Conservation (phyloP, 1,139 yeast species). For the Suhomyces maxii region DNA sequence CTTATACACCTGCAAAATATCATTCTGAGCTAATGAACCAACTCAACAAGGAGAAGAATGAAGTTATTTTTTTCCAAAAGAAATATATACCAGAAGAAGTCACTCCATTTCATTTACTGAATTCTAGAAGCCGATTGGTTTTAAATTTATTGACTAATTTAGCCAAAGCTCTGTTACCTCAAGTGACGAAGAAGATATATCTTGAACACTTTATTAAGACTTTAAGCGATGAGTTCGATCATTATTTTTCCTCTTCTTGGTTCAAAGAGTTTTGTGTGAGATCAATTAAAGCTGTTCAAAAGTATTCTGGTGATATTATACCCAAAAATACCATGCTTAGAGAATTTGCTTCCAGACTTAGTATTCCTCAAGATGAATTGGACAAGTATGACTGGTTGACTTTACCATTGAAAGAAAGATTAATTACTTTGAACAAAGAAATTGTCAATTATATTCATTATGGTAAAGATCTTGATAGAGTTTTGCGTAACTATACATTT, state of each 20-base stretch:
- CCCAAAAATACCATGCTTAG: slow-evolving; percentile 18
- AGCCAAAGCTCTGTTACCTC: slow-evolving; percentile 13
- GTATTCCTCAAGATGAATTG: slow-evolving; percentile 28
- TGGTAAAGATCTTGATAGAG: slow-evolving; percentile 18
- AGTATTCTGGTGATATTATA: slow-evolving; percentile 19
- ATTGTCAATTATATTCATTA: slow-evolving; percentile 25
- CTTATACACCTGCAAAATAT: slow-evolving; percentile 29
- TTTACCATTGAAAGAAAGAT: slow-evolving; percentile 23
- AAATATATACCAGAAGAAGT: slow-evolving; percentile 21
- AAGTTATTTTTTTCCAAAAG: slow-evolving; percentile 19
- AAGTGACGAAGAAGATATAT: slow-evolving; percentile 18
- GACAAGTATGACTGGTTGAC: slow-evolving; percentile 29
- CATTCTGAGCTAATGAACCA: slow-evolving; percentile 23
- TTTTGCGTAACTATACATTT: slow-evolving; percentile 27
- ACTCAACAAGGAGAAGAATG: slow-evolving; percentile 20
- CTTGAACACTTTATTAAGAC: slow-evolving; percentile 25
- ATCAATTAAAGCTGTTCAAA: slow-evolving; percentile 27
- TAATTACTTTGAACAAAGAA: slow-evolving; percentile 31
- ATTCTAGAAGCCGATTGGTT: slow-evolving; percentile 23
- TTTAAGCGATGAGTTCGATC: slow-evolving; percentile 31
- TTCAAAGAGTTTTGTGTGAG: slow-evolving; percentile 33
- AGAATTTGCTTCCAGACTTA: slow-evolving; percentile 30
- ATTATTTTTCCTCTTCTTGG: slow-evolving; percentile 23
- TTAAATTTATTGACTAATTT: slow-evolving; percentile 23
- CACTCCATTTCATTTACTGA: slow-evolving; percentile 20